Conservation (phyloP, 192 early-diverging fungal genomes). For the Gonapodya sp. region DNA sequence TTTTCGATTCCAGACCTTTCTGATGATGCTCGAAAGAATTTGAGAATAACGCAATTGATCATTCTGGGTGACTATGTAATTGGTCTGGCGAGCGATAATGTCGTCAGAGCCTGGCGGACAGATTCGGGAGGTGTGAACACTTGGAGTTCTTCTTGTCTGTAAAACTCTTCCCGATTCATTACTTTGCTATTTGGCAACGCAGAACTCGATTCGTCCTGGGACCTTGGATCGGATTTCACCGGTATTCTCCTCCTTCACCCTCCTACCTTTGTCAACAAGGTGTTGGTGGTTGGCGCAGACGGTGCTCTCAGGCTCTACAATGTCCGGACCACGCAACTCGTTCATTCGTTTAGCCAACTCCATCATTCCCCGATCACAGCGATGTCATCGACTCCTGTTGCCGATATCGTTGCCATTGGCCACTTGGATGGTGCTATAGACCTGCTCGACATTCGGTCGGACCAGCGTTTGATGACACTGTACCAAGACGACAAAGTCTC, state of each 20-base stretch:
- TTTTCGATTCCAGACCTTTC: slow-evolving; percentile 16
- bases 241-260: slow-evolving; percentile 65
- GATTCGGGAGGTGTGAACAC: not conserved
- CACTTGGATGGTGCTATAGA: slow-evolving; percentile 76
- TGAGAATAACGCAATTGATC: slow-evolving; percentile 1
- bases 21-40: not conserved
- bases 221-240: not conserved
- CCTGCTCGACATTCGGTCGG: slow-evolving; percentile 76
- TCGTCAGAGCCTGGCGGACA: slow-evolving; percentile 36
- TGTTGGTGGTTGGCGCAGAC: slow-evolving; percentile 74
- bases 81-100: slow-evolving; percentile 32
- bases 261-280: slow-evolving; percentile 95
- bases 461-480: slow-evolving; percentile 64
- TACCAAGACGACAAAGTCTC: slow-evolving; percentile 85
- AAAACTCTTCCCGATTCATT: not conserved
- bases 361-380: slow-evolving; percentile 67
- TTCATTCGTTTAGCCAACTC: slow-evolving; percentile 68
- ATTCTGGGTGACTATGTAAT: slow-evolving; percentile 15
- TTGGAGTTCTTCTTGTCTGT: slow-evolving; percentile 5
- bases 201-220: slow-evolving; percentile 13
- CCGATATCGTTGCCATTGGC: slow-evolving; percentile 91
- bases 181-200: not conserved
- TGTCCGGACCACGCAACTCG: slow-evolving; percentile 56
- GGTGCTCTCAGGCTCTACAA: slow-evolving; percentile 94
- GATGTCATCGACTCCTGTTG: slow-evolving; percentile 76